Conservation (phyloP, 2,329 filamentous ascomycete genomes). For the Monosporascus sp. region DNA sequence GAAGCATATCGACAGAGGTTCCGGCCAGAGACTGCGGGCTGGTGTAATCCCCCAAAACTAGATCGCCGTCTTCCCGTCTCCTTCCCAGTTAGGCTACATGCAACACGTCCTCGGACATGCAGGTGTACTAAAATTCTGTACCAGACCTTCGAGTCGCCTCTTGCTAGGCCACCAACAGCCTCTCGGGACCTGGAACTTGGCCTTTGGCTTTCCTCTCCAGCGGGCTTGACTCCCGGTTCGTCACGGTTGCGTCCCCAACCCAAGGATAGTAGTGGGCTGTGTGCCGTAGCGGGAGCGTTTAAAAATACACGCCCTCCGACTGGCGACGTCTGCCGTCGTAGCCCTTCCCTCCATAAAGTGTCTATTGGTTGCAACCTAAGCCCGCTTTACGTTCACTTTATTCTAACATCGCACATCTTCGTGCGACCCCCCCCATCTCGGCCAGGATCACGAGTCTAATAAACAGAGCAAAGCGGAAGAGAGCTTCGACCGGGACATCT, state of each 20-base stretch:
- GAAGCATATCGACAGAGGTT: background rate
- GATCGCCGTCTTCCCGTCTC: conserved; percentile 29
- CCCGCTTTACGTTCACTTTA: background rate
- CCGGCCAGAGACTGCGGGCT: background rate
- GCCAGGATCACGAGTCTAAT: too few species aligned
- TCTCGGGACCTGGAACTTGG: conserved; percentile 19
- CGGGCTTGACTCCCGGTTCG: background rate
- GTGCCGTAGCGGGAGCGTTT: conserved; percentile 22
- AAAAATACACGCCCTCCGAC: conserved; percentile 26
- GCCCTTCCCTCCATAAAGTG: conserved; percentile 29
- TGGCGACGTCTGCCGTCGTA: conserved; percentile 28
- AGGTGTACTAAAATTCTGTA: conserved; percentile 29
- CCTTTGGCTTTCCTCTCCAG: conserved; percentile 20
- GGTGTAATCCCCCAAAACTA: conserved; percentile 17
- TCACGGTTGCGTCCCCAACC: conserved; percentile 18
- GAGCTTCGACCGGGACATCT: background rate
- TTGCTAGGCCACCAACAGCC: conserved; percentile 6
- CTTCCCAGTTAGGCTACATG: conserved; percentile 29
- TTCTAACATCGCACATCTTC: background rate
- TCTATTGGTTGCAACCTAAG: conserved; percentile 29
- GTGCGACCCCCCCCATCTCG: too few species aligned
- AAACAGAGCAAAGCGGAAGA: background rate
- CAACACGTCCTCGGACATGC: conserved; percentile 24
- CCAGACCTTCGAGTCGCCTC: conserved; percentile 26
- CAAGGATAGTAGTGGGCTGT: conserved; percentile 23